Evolutionary conservation across 805 yeast genomes (phyloP), one percentile per base, ranked within the genome.

Genomic region (Barnettozyma botsteinii): DNA sequence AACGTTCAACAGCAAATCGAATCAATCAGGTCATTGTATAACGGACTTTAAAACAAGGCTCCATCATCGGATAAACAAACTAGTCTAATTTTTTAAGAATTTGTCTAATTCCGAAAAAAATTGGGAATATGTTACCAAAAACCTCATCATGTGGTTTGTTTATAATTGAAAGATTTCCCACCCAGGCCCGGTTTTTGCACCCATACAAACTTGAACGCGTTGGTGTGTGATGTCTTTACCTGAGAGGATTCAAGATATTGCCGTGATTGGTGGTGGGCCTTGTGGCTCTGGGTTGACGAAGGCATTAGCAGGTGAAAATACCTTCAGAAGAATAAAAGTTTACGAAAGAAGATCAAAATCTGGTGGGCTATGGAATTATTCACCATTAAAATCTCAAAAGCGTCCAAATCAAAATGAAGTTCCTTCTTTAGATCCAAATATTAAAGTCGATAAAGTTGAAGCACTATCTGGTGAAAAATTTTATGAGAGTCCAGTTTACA

Each of bases 341-440:
- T 83, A 70, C 53, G 95, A 85, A 47, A 65, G 72, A 34, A 69
- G 83, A 45, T 48, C 62, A 7, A 57, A 60, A n/a, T 55, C 73
- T n/a, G 95, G 95, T 12, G 96, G 96, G 0, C 63, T 85, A 8
- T 86, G 96, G 96, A 73, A 77, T 54, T 81, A 69, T 31, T 51
- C 59, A 1, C 41, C 41, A 3, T 31, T 34, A 9, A 55, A 55
- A 30, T 43, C 50, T 2, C 30, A 38, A 1, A 21, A 34, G 8
- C 22, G 37, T 11, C 17, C 28, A 3, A 33, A 34, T 1, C 38
- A 39, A 1, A 35, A 33, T 12, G 23, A 20, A 1, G 60, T 61
- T 1, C 71, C 73, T 2, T 54, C 60, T 1, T 39, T 36, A 1
- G 59, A 56, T 26, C 66, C 67, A 12, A 32, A 33, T 20, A 36